Evolutionary conservation across 2,329 filamentous ascomycete species (phyloP).

Genomic region (Diplocarpon mali): DNA sequence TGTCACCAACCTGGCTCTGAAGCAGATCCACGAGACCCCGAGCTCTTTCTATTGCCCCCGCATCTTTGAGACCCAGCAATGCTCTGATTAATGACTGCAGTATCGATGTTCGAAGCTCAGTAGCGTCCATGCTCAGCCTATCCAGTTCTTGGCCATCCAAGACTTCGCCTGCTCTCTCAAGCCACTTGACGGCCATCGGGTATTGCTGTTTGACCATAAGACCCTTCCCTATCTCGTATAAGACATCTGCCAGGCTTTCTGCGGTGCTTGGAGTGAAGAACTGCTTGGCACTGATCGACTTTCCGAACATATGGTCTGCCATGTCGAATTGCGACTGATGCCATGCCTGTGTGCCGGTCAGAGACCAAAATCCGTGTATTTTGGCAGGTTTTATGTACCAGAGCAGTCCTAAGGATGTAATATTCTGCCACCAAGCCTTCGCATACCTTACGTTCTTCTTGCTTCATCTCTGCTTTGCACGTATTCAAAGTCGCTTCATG

Average conservation of each 20-base stretch:
- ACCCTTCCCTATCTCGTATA: constrained; percentile 62
- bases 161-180: constrained; percentile 53
- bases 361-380: constrained; percentile 13
- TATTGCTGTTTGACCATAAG: constrained; percentile 42
- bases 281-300: constrained; percentile 35
- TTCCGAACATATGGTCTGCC: constrained; percentile 66
- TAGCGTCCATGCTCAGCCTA: constrained; percentile 43
- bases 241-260: constrained; percentile 54
- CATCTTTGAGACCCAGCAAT: constrained; percentile 37
- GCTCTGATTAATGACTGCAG: constrained; percentile 51
- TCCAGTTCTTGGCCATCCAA: constrained; percentile 45
- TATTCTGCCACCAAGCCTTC: constrained; percentile 24
- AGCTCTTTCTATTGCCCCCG: constrained; percentile 39
- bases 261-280: constrained; percentile 37
- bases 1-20: constrained; percentile 50
- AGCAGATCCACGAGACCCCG: constrained; percentile 47
- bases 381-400: constrained; percentile 37
- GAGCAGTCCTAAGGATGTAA: constrained; percentile 30
- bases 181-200: constrained; percentile 55
- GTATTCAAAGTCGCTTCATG: constrained; percentile 36
- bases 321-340: constrained; percentile 61
- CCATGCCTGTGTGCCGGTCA: constrained; percentile 52
- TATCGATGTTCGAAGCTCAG: constrained; percentile 55
- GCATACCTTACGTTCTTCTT: constrained; percentile 23
- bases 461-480: constrained; percentile 18